Conservation (phyloP, 2,329 filamentous ascomycete species). For the Hypoxylon sp. region DNA sequence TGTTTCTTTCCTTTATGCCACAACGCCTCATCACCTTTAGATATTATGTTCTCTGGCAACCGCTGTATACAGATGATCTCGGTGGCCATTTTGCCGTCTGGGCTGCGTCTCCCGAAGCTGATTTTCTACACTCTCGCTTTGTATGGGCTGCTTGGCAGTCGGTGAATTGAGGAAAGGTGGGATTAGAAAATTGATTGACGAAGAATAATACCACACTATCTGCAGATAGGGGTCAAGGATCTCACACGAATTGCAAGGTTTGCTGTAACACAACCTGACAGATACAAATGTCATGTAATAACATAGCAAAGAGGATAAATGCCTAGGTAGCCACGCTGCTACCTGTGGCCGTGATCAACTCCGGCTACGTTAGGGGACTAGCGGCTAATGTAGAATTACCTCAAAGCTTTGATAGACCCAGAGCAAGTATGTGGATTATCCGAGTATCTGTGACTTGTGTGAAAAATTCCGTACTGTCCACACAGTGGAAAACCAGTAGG, state of each 20-base stretch:
- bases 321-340: too few relatives aligned
- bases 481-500: background rate
- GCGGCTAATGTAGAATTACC: background rate
- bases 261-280: background rate
- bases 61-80: background rate
- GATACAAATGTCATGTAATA: too few relatives aligned
- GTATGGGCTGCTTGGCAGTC: background rate
- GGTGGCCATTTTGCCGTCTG: background rate
- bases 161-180: background rate
- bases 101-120: background rate
- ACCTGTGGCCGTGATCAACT: background rate
- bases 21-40: background rate
- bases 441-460: background rate
- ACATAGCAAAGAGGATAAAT: too few relatives aligned
- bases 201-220: background rate
- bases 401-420: too few relatives aligned
- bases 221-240: background rate
- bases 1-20: too few relatives aligned
- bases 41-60: background rate
- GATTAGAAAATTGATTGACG: background rate
- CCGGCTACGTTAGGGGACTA: background rate
- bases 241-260: background rate
- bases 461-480: background rate
- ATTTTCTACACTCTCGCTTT: background rate
- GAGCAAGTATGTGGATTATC: background rate